Evolutionary conservation across 352 stramenopile genomes (phyloP), one percentile per base, ranked within the genome.

Genomic region (Phytophthora citricola): DNA sequence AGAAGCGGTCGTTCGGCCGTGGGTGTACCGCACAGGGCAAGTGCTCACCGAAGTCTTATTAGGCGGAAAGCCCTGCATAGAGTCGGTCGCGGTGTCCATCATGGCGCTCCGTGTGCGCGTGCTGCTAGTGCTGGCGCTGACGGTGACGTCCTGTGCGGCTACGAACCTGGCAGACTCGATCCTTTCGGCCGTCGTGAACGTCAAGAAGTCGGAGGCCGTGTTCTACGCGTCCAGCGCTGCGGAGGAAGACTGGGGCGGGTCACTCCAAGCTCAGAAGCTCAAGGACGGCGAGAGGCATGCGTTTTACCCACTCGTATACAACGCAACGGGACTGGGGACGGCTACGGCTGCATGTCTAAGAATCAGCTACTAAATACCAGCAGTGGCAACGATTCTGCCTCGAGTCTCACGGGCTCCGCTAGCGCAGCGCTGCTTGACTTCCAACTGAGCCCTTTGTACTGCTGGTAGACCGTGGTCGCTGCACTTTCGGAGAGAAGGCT

Each of bases 401-500:
- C 58, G 12, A 68, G 57, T 40, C 8, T 58, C 12, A 62, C 53
- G 14, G 34, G 49, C 20, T 56, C 59, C 29, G 43, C 7, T 38
- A 61, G 43, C 14, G 34, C 38, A 2, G n/a, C 38, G 15, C 29
- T 68, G 9, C 58, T 78, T 11, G 71, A 29, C 48, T 77, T 2
- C 72, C 74, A 2, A 27, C 63, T 44, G 38, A 71, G 20, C 69
- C 79, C 3, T 93, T 93, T 55, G 76, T 90, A 45, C 59, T 95
- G 48, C 51, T 95, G 15, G 82, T 95, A 24, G 76, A 93, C 59
- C 85, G 89, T 50, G 87, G 87, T 0, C 47, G 52, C 36, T 95
- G 89, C 75, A 79, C 85, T 6, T 97, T 92, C 63, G 71, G 75
- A 2, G 75, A 92, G 45, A 97, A 97, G 69, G 79, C 86, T 4